phyloP scores from a whole-genome alignment of 1,139 yeast species.

The Saccharomyces pastorianus region DNA sequence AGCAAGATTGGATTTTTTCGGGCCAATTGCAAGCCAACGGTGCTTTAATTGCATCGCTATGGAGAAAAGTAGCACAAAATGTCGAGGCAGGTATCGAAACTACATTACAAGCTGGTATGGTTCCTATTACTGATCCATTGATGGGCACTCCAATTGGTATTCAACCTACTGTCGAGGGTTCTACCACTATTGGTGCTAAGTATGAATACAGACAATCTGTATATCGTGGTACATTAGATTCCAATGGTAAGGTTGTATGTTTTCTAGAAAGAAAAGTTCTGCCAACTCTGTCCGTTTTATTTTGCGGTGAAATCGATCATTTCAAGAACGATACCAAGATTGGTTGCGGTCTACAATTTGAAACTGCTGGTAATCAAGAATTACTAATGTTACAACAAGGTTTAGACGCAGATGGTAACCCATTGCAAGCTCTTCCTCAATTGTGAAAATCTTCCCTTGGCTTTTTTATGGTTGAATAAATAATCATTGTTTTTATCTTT shows the following conservation, averaged over 20 bases:
- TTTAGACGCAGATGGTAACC: slow-evolving; percentile 77
- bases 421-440: slow-evolving; percentile 47
- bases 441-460: background rate
- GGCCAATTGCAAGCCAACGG: slow-evolving; percentile 95
- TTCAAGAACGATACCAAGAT: slow-evolving; percentile 71
- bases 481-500: background rate
- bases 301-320: slow-evolving; percentile 94
- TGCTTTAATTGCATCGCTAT: slow-evolving; percentile 78
- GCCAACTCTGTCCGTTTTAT: slow-evolving; percentile 82
- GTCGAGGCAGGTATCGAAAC: slow-evolving; percentile 98
- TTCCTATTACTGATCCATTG: slow-evolving; percentile 73
- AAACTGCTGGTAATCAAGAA: slow-evolving; percentile 90
- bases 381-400: slow-evolving; percentile 71
- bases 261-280: slow-evolving; percentile 88
- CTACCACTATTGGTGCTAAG: slow-evolving; percentile 92
- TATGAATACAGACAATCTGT: slow-evolving; percentile 96
- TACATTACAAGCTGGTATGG: slow-evolving; percentile 68
- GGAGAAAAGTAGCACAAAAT: slow-evolving; percentile 85
- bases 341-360: slow-evolving; percentile 93
- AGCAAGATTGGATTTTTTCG: slow-evolving; percentile 75
- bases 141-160: slow-evolving; percentile 74
- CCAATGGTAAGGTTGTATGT: slow-evolving; percentile 83
- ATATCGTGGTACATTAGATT: slow-evolving; percentile 91
- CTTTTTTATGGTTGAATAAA: background rate
- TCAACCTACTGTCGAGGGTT: slow-evolving; percentile 81